These are phyloP conservation scores for Penicillium bialowiezense DNA, from an alignment of 495 filamentous ascomycete species.

Conservation along the genomic window DNA sequence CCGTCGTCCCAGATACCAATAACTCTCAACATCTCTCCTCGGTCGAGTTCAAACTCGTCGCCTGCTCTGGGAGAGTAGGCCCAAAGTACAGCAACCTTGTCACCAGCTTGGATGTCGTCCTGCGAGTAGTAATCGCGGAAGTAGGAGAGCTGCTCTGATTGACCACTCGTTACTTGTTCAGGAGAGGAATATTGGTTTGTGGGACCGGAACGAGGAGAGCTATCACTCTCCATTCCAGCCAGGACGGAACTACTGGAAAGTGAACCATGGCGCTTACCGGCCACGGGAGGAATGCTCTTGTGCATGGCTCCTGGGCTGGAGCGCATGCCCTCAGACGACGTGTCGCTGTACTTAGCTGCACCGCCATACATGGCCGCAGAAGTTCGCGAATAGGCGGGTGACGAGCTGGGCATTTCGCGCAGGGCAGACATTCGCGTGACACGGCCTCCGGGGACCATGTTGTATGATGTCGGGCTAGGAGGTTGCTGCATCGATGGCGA, in stretches of 20 bases:
- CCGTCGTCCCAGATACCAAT: slow-evolving; percentile 99
- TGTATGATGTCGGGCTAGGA: slow-evolving; percentile 58
- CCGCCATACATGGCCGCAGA: slow-evolving; percentile 41
- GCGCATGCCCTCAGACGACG: slow-evolving; percentile 75
- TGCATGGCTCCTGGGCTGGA: slow-evolving; percentile 76
- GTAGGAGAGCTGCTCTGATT: slow-evolving; percentile 89
- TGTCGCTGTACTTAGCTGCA: slow-evolving; percentile 58
- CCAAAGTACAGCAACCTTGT: slow-evolving; percentile 90
- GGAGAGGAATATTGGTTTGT: slow-evolving; percentile 79
- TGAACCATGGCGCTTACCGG: slow-evolving; percentile 81
- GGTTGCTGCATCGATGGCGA: slow-evolving; percentile 49
- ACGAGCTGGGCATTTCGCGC: slow-evolving; percentile 63
- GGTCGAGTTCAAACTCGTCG: slow-evolving; percentile 91
- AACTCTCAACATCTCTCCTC: slow-evolving; percentile 98
- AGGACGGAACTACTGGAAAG: slow-evolving; percentile 84
- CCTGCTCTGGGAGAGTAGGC: slow-evolving; percentile 91
- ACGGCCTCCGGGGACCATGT: slow-evolving; percentile 78
- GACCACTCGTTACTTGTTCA: slow-evolving; percentile 76
- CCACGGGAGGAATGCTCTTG: slow-evolving; percentile 54
- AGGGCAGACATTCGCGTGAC: slow-evolving; percentile 96
- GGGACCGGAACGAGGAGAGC: slow-evolving; percentile 71
- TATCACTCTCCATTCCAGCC: slow-evolving; percentile 62
- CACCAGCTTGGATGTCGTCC: slow-evolving; percentile 90
- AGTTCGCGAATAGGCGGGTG: slow-evolving; percentile 51
- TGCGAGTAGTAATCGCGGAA: slow-evolving; percentile 99